Base-by-base conservation (phyloP, 371 early-diverging fungal species). In the Circinella umbellata region DNA sequence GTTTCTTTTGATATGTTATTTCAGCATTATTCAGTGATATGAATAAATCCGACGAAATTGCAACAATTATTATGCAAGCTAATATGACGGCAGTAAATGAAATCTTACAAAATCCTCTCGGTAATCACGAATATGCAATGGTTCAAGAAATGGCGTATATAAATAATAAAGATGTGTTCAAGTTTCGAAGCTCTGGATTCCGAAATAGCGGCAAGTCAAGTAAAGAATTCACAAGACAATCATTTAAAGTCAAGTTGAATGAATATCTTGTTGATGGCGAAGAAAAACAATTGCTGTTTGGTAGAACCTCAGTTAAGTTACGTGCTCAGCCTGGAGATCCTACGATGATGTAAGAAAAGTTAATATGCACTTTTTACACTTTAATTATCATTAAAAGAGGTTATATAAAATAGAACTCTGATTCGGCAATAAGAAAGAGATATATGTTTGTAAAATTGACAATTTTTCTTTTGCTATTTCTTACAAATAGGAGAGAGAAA, bases 191-290 rank as follows among this genome's bases (percentile, higher is more conserved):
- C 66, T 84, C 78, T 57, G 76, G 85, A 51, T 63, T 88, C 59
- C 73, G 75, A 61, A 86, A 82, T 54, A 82, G 84, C 35, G 88
- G 88, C 51, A 82, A 88, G 73, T 85, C 85, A 3, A 85, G 84
- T 67, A 88, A 86, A 65, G 85, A 86, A 14, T 88, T 80, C 63
- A 68, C 83, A 35, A 82, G 85, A 69, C 88, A 86, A 69, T 85
- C 88, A 8, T 88, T 78, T 77, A 78, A 82, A 68, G 69, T 88
- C 72, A 76, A 79, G 42, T 76, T 88, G 39, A 80, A 82, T 59
- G 79, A 82, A 17, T 84, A 78, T 38, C 73, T 75, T 18, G 27
- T 46, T 65, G 81, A 80, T 27, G 76, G 72, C 18, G 48, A 61
- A 27, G 46, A 67, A 7, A 76, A 76, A 42, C 61, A 63, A 35